Conservation (phyloP, 495 filamentous ascomycete genomes). For the Lasiosphaeria ovina region DNA sequence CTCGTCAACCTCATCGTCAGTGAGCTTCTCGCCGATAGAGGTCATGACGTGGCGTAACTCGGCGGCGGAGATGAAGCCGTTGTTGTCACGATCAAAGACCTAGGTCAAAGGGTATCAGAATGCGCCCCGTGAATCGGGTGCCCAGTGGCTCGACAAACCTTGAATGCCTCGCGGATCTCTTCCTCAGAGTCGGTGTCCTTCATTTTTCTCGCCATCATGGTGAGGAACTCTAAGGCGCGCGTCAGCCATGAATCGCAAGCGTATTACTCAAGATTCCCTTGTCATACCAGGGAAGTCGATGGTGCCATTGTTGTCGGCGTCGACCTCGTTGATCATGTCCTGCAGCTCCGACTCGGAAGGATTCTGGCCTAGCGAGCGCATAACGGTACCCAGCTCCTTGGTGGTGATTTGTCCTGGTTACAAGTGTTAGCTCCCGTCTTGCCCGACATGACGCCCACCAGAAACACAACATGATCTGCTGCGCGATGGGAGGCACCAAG, state of each 20-base stretch:
- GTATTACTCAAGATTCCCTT: background rate
- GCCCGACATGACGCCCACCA: background rate
- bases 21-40: conserved; percentile 98
- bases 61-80: conserved; percentile 97
- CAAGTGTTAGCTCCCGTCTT: conserved; percentile 19
- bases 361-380: conserved; percentile 99
- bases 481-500: background rate
- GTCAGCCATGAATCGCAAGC: conserved; percentile 29
- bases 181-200: conserved; percentile 99
- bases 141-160: conserved; percentile 28
- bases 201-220: conserved; percentile 99
- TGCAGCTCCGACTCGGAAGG: conserved; percentile 97
- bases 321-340: conserved; percentile 99
- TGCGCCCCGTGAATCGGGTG: background rate
- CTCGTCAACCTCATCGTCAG: conserved; percentile 99
- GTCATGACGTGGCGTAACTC: conserved; percentile 99
- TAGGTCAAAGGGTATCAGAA: conserved; percentile 40
- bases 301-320: conserved; percentile 99
- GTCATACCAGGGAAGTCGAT: conserved; percentile 94
- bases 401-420: conserved; percentile 93
- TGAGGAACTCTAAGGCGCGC: conserved; percentile 76
- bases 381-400: conserved; percentile 98
- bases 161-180: conserved; percentile 86
- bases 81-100: conserved; percentile 99
- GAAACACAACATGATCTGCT: background rate